Conservation (phyloP, 257 asterid genomes). For the Plantago ovata region DNA sequence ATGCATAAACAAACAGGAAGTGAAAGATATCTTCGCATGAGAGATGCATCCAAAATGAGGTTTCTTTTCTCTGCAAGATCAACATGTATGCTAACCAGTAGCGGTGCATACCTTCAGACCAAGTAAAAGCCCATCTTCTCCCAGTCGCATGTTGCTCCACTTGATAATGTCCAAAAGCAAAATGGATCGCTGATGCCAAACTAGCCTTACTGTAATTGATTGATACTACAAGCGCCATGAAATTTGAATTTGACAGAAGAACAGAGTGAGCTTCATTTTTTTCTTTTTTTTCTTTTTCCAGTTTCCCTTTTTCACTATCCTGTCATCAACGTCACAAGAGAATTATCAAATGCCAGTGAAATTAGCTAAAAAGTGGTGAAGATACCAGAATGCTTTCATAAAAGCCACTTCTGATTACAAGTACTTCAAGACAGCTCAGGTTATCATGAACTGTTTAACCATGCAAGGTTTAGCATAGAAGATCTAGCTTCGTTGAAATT, state of each 20-base stretch:
- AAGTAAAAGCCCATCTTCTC: neutral
- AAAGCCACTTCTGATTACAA: neutral
- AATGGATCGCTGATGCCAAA: neutral
- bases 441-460: neutral
- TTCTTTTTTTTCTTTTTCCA: conserved; percentile 12
- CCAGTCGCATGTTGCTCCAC: neutral
- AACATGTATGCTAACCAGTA: neutral
- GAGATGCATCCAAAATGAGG: neutral
- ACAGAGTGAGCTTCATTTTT: conserved; percentile 26
- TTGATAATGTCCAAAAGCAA: neutral
- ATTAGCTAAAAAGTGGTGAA: too few species aligned
- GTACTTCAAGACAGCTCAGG: neutral
- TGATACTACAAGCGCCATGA: conserved; percentile 8
- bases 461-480: too few species aligned
- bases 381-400: neutral
- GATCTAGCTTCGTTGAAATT: too few species aligned
- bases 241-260: conserved; percentile 29
- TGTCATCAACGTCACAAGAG: conserved; percentile 7
- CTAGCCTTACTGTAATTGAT: conserved; percentile 5
- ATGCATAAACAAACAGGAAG: neutral
- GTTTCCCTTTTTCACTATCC: conserved; percentile 3
- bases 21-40: too few species aligned
- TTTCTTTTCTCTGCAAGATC: neutral
- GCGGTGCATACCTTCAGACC: conserved; percentile 1
- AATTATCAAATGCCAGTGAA: conserved; percentile 3